Evolutionary conservation across 2,329 filamentous ascomycete species (phyloP), one percentile per base, ranked within the genome.

Genomic region (Pestalotiopsis sp.): DNA sequence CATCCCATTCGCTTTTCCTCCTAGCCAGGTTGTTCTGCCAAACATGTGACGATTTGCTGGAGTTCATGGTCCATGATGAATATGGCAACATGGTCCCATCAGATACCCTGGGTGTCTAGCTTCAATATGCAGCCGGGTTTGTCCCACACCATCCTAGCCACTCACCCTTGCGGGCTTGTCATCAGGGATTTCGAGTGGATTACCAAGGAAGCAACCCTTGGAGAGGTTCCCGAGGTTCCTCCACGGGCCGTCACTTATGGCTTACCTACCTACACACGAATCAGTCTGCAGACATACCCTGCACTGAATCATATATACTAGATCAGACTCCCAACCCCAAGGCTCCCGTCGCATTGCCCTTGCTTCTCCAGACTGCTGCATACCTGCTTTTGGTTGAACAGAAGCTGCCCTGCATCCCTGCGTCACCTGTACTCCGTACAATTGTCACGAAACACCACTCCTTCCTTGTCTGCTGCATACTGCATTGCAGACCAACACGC

Each of bases 141-240:
- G 17, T 38, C 23, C 12, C 63, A 20, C 63, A 36, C 36, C 45
- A 65, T 39, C n/a, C 36, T 20, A 38, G 20, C 62, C 23, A n/a
- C 31, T 36, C 49, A 65, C 52, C 63, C 63, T 65, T 27, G 63
- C 63, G 17, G 31, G 13, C 49, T 31, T 52, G 27, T 27, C 57
- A 63, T 23, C 49, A 36, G 14, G 49, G 36, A 36, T 57, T n/a
- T 23, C 23, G 63, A 57, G 63, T 65, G 63, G 63, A 55, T 65
- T 65, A 65, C 63, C 63, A 65, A 65, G 12, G 20, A 58, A 49
- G 25, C 63, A 12, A 55, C 63, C 63, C 63, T 65, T 55, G 49
- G 20, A 20, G 12, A 65, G 27, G 23, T 65, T 65, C 41, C 62
- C 63, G 41, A 65, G 63, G 63, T 23, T 27, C 27, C 31, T 65